phyloP scores from a whole-genome alignment of 495 filamentous ascomycete species.

The Aspergillus saccharolyticus region DNA sequence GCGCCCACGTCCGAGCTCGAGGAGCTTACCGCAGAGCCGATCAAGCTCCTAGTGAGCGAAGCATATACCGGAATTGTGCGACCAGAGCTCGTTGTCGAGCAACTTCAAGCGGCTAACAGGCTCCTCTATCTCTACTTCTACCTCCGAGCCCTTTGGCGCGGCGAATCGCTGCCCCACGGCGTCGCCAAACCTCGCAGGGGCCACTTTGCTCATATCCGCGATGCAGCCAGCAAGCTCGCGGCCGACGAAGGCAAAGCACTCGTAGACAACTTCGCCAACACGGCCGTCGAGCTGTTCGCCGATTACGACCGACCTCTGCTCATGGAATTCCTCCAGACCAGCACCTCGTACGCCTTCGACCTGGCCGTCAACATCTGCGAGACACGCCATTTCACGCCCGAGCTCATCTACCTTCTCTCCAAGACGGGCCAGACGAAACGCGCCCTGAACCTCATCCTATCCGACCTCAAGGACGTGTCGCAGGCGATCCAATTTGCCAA shows the following conservation, averaged over 20 bases:
- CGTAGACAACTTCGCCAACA: slow-evolving; percentile 79
- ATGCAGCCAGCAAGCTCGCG: slow-evolving; percentile 42
- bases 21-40: slow-evolving; percentile 70
- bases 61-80: slow-evolving; percentile 81
- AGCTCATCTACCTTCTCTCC: slow-evolving; percentile 88
- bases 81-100: slow-evolving; percentile 68
- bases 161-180: slow-evolving; percentile 48
- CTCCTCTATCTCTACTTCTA: slow-evolving; percentile 88
- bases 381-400: slow-evolving; percentile 67
- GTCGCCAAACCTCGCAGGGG: slow-evolving; percentile 35
- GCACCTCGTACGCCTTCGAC: slow-evolving; percentile 77
- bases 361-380: slow-evolving; percentile 74
- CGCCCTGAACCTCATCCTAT: slow-evolving; percentile 86
- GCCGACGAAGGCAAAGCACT: slow-evolving; percentile 65
- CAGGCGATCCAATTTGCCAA: slow-evolving; percentile 93
- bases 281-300: slow-evolving; percentile 79
- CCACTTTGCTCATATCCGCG: slow-evolving; percentile 33
- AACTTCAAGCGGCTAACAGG: slow-evolving; percentile 53
- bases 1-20: slow-evolving; percentile 69
- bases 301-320: slow-evolving; percentile 72
- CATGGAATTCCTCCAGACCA: slow-evolving; percentile 80
- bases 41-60: slow-evolving; percentile 82
- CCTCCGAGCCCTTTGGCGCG: slow-evolving; percentile 77
- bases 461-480: slow-evolving; percentile 77
- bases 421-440: slow-evolving; percentile 91